Evolutionary conservation across 495 filamentous ascomycete genomes (phyloP).

Genomic region (Penicillium subrubescens): DNA sequence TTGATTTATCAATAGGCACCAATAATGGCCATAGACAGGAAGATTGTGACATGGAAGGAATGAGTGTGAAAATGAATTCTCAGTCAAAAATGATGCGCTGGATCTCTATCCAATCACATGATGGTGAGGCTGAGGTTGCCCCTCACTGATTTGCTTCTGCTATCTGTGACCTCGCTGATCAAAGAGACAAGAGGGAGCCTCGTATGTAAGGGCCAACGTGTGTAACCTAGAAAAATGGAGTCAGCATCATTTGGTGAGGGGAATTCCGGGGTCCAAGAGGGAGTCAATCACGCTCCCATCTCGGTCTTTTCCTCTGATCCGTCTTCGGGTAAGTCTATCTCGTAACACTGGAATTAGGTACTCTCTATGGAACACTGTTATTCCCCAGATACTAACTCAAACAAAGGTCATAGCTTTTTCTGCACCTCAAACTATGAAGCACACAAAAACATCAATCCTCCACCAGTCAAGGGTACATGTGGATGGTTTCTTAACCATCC

Average conservation of each 20-base stretch:
- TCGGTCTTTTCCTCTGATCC: neutral
- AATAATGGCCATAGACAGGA: too few relatives aligned
- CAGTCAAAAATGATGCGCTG: too few relatives aligned
- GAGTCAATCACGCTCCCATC: neutral
- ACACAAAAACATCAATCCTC: neutral
- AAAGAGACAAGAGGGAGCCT: neutral
- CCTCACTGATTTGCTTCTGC: neutral
- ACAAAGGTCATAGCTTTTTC: neutral
- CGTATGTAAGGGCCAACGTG: too few relatives aligned
- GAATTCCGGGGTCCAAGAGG: neutral
- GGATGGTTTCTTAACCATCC: conserved; percentile 1
- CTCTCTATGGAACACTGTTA: neutral
- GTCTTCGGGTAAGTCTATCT: too few relatives aligned
- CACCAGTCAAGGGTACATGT: neutral
- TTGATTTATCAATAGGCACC: too few relatives aligned
- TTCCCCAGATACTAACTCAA: neutral
- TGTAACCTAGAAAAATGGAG: neutral
- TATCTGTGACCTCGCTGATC: neutral
- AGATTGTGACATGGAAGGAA: too few relatives aligned
- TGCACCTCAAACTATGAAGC: neutral
- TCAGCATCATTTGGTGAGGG: neutral
- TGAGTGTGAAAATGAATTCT: too few relatives aligned
- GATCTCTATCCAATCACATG: neutral
- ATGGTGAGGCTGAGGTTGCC: neutral
- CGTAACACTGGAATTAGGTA: too few relatives aligned